These are phyloP conservation scores for Kwoniella sp. DNA, from an alignment of 768 basidiomycete genomes.

Conservation along the genomic window DNA sequence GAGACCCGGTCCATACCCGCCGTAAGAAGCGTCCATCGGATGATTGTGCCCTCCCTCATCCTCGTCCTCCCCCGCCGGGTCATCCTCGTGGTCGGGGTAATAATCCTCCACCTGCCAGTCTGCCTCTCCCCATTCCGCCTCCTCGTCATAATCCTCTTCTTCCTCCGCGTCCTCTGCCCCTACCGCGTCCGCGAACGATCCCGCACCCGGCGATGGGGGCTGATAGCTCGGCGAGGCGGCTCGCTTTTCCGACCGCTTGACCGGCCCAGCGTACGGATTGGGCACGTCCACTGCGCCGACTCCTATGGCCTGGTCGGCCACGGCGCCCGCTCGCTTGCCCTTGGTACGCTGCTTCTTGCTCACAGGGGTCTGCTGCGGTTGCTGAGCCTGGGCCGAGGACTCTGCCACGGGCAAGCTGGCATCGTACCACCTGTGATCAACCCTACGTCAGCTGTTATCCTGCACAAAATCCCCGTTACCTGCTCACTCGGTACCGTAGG, in stretches of 20 bases:
- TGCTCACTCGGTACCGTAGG: conserved; percentile 31
- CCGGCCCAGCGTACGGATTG: conserved; percentile 26
- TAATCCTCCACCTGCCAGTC: conserved; percentile 3
- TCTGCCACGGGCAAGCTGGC: too few species aligned
- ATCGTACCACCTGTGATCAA: too few species aligned
- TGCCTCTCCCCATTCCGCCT: conserved; percentile 5
- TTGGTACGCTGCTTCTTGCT: too few species aligned
- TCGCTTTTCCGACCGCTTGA: background rate
- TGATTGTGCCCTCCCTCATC: background rate
- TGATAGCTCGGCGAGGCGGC: conserved; percentile 18
- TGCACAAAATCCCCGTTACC: too few species aligned
- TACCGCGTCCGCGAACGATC: background rate
- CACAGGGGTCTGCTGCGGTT: too few species aligned
- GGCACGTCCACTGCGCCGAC: background rate
- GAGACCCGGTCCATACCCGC: background rate
- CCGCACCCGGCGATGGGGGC: conserved; percentile 10
- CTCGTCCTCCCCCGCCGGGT: background rate
- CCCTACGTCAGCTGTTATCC: too few species aligned
- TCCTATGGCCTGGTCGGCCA: too few species aligned
- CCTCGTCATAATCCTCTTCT: conserved; percentile 11
- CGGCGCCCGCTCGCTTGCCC: too few species aligned
- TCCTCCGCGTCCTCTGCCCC: conserved; percentile 7
- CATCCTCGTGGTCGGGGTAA: background rate
- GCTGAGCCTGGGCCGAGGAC: too few species aligned
- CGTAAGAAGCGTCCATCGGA: too few species aligned